phyloP scores from a whole-genome alignment of 352 stramenopile genomes.

The Elongisporangium anandrum region DNA sequence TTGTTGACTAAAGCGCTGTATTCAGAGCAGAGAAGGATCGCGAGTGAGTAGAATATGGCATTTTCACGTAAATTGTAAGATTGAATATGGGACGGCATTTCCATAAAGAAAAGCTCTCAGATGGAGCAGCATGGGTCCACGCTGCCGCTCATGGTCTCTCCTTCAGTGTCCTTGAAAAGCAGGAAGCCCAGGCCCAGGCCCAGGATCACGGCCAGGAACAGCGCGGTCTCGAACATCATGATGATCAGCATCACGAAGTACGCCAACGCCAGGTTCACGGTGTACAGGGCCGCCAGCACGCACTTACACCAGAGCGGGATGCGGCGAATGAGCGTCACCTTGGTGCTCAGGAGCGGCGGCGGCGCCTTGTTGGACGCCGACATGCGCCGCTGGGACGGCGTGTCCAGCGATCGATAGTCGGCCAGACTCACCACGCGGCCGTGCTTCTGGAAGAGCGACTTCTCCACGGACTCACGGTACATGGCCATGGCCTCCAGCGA shows the following conservation, averaged over 20 bases:
- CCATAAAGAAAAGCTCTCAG: too few species aligned
- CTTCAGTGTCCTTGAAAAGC: slow-evolving; percentile 82
- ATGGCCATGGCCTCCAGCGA: slow-evolving; percentile 63
- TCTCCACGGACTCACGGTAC: slow-evolving; percentile 38
- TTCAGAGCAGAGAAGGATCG: neutral
- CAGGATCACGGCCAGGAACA: slow-evolving; percentile 75
- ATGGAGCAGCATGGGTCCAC: slow-evolving; percentile 80
- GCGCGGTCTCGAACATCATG: slow-evolving; percentile 82
- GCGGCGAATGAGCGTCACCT: slow-evolving; percentile 28
- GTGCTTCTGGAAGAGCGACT: slow-evolving; percentile 47
- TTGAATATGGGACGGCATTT: neutral
- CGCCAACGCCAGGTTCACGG: slow-evolving; percentile 65
- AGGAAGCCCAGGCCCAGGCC: slow-evolving; percentile 68
- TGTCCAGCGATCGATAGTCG: slow-evolving; percentile 48
- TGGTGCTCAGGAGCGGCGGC: slow-evolving; percentile 20
- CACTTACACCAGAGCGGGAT: slow-evolving; percentile 64
- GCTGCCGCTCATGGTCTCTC: slow-evolving; percentile 57
- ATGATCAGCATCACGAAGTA: slow-evolving; percentile 86
- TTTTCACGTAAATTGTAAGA: neutral
- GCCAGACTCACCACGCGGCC: slow-evolving; percentile 50
- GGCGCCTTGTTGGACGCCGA: slow-evolving; percentile 2
- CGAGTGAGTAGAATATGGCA: neutral
- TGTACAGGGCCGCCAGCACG: slow-evolving; percentile 65
- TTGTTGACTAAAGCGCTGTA: neutral
- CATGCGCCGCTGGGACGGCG: slow-evolving; percentile 21